Conservation (phyloP, 352 stramenopile genomes). For the Pythium diclinum region DNA sequence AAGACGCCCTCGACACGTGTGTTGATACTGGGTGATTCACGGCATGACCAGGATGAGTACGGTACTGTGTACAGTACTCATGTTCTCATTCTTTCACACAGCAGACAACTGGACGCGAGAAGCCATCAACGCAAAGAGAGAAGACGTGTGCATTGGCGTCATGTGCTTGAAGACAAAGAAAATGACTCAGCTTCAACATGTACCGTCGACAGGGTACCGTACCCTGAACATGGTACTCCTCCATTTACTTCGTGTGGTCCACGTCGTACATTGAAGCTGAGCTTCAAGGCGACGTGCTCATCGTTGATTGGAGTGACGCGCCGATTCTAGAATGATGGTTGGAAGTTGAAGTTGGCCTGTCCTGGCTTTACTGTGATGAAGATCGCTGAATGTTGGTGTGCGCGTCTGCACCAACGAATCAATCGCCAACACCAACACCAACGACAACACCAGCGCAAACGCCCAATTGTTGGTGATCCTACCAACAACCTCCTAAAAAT, state of each 20-base stretch:
- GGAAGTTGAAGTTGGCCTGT: slow-evolving; percentile 4
- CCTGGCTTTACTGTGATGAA: neutral
- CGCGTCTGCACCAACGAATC: neutral
- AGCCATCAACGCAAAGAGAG: no score
- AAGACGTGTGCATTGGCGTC: no score
- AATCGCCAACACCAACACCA: neutral
- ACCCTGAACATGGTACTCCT: slow-evolving; percentile 5
- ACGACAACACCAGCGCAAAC: neutral
- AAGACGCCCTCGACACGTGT: no score
- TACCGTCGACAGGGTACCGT: neutral
- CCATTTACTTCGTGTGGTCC: no score
- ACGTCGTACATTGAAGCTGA: neutral
- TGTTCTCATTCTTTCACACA: no score
- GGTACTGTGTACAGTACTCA: no score
- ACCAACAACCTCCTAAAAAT: neutral
- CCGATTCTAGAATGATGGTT: neutral
- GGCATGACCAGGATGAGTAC: no score
- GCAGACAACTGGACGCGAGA: no score
- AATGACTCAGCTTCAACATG: no score
- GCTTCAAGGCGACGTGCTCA: slow-evolving; percentile 21
- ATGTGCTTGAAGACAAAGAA: no score
- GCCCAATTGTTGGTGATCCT: neutral
- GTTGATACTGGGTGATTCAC: no score
- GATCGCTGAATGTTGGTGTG: slow-evolving; percentile 4
- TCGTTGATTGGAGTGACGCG: slow-evolving; percentile 10